Evolutionary conservation across 1,139 yeast species (phyloP).

Genomic region (Yamadazyma dushanensis): DNA sequence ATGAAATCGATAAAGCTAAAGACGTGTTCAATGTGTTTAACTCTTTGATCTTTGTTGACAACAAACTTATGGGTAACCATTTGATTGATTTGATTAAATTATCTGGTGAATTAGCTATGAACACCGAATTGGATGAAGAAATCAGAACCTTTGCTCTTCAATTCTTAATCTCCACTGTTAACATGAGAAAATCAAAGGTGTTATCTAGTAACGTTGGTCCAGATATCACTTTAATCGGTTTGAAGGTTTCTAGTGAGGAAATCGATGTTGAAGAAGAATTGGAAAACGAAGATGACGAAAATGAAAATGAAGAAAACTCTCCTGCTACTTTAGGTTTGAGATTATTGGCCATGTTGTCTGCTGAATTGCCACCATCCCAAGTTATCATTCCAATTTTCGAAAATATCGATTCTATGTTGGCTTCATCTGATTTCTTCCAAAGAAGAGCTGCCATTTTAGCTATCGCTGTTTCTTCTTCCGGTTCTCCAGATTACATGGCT

Average conservation of each 20-base stretch:
- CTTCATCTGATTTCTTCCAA: conserved; percentile 67
- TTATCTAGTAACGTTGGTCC: conserved; percentile 76
- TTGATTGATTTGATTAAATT: conserved; percentile 68
- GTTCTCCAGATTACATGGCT: conserved; percentile 91
- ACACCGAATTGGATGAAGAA: conserved; percentile 72
- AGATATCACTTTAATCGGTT: conserved; percentile 68
- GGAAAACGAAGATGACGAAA: conserved; percentile 81
- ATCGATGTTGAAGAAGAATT: conserved; percentile 70
- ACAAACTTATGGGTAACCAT: conserved; percentile 76
- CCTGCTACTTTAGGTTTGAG: conserved; percentile 81
- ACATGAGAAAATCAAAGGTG: conserved; percentile 68
- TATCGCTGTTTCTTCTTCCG: conserved; percentile 81
- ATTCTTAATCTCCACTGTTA: conserved; percentile 76
- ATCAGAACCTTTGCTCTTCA: conserved; percentile 81
- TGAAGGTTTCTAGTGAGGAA: conserved; percentile 79
- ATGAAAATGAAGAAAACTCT: conserved; percentile 86
- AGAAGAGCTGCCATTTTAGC: conserved; percentile 87
- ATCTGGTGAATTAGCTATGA: conserved; percentile 73
- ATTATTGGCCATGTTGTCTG: conserved; percentile 73
- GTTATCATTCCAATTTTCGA: conserved; percentile 80
- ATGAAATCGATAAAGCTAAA: conserved; percentile 71
- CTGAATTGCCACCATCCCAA: conserved; percentile 89
- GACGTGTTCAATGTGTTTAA: conserved; percentile 85
- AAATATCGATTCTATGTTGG: conserved; percentile 59
- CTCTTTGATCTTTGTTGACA: conserved; percentile 72